Conservation (phyloP, 2,329 filamentous ascomycete species). For the Cytospora chrysosperma region DNA sequence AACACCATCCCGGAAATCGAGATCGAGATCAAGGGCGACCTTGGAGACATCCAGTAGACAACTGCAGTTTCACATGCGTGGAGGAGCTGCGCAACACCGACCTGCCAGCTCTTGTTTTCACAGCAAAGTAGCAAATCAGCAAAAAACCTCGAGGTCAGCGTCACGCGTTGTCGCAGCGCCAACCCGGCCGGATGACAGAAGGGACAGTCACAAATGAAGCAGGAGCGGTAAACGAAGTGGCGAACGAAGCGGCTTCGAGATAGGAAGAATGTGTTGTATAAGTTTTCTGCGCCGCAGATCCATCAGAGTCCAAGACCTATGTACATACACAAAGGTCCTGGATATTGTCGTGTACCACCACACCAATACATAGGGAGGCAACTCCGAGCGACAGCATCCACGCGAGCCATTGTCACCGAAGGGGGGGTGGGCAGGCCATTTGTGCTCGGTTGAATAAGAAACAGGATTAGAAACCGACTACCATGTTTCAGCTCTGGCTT, state of each 20-base stretch:
- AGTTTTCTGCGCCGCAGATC: slow-evolving; percentile 12
- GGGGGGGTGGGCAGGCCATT: not conserved
- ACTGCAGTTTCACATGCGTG: not conserved
- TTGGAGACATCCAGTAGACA: slow-evolving; percentile 27
- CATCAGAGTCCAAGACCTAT: slow-evolving; percentile 2
- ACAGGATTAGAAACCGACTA: not conserved
- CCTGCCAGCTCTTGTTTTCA: not conserved
- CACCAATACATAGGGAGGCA: slow-evolving; percentile 18
- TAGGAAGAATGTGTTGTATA: not conserved
- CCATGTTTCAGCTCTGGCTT: not conserved
- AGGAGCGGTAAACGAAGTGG: not conserved
- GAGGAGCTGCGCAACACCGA: not conserved
- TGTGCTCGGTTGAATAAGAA: not conserved
- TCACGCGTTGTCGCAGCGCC: not conserved
- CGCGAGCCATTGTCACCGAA: not conserved
- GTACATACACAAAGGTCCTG: slow-evolving; percentile 15
- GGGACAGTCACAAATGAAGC: not conserved
- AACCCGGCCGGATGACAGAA: not conserved
- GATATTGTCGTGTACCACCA: slow-evolving; percentile 1
- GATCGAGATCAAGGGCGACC: slow-evolving; percentile 24
- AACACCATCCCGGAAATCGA: slow-evolving; percentile 23
- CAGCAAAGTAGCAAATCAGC: not conserved
- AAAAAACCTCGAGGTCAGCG: not conserved
- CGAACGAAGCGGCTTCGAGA: not conserved
- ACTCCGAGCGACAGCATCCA: slow-evolving; percentile 9